Evolutionary conservation across 2,329 filamentous ascomycete genomes (phyloP).

Genomic region (Blumeriella jaapii): DNA sequence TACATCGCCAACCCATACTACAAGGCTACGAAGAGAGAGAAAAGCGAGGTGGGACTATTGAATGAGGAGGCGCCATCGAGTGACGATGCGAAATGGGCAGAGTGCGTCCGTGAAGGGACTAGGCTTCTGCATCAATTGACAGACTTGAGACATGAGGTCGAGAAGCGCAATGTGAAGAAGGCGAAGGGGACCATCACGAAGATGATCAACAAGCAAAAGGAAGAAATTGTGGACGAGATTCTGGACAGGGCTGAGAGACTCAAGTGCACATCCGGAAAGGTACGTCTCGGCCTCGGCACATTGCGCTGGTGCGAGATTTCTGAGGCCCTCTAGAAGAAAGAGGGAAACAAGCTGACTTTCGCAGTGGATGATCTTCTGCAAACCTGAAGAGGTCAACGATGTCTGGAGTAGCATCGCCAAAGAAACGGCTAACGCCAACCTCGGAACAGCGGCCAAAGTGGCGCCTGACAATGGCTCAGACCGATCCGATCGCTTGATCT

Average conservation of each 20-base stretch:
- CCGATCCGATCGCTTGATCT: constrained; percentile 48
- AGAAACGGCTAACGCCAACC: constrained; percentile 54
- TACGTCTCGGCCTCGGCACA: constrained; percentile 24
- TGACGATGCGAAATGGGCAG: constrained; percentile 14
- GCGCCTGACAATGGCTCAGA: constrained; percentile 39
- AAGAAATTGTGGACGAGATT: constrained; percentile 42
- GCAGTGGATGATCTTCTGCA: constrained; percentile 66
- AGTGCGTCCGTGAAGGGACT: constrained; percentile 14
- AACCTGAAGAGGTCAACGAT: constrained; percentile 41
- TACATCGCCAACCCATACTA: constrained; percentile 55
- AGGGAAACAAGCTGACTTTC: constrained; percentile 1
- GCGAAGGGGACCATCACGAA: constrained; percentile 14
- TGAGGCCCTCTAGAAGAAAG: neutral
- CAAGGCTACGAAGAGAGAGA: constrained; percentile 8
- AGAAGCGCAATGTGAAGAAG: constrained; percentile 29
- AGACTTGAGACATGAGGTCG: constrained; percentile 36
- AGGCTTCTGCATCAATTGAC: constrained; percentile 26
- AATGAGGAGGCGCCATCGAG: constrained; percentile 18
- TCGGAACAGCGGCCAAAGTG: constrained; percentile 66
- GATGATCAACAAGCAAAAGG: constrained; percentile 26
- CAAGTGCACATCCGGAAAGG: constrained; percentile 55
- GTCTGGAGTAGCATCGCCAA: constrained; percentile 56
- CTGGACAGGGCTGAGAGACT: constrained; percentile 46
- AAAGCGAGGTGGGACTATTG: constrained; percentile 22
- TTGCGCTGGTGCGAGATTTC: no score